Base-by-base conservation (phyloP, 2,329 filamentous ascomycete species). In the Colletotrichum spaethianum region DNA sequence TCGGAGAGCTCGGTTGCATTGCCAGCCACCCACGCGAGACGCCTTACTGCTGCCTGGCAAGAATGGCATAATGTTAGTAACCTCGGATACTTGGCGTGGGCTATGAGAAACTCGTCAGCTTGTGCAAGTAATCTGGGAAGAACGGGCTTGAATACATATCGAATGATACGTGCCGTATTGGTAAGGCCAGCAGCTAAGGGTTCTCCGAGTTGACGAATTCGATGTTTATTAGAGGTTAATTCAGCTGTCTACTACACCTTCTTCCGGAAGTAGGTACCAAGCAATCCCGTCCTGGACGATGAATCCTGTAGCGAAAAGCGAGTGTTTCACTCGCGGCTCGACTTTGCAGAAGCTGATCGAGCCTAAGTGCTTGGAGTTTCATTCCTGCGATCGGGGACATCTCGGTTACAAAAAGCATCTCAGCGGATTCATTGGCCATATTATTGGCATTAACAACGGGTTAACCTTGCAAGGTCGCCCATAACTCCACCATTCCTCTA, bases 81-180 rank as follows among this genome's bases (percentile, higher is more conserved):
- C 20, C 42, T 18, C n/a, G 20, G 18, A 46, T 46, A n/a, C 42
- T n/a, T 46, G 42, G 14, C 42, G 20, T 46, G 18, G 42, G 42
- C 6, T 46, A 46, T n/a, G 20, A n/a, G 9, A n/a, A 46, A n/a
- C 20, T 46, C 18, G 42, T n/a, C 18, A 46, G n/a, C 9, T 46
- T 18, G 20, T 46, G 42, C 20, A n/a, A 46, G 42, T 18, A 46
- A 11, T 18, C 42, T 2, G 20, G n/a, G 20, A 6, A 46, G 4
- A 18, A 46, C 5, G 42, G 42, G 5, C 4, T 46, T n/a, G 42
- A 46, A 18, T 83, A 80, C 66, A 67, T 80, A 20, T 83, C 82
- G 81, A 75, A 82, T 8, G 82, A 83, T 65, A 82, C 77, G 4
- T 82, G 80, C 75, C 80, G 80, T 18, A 74, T 83, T 65, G 79